Base-by-base conservation (phyloP, 306 rosid species). In the Boehmeria nivea region DNA sequence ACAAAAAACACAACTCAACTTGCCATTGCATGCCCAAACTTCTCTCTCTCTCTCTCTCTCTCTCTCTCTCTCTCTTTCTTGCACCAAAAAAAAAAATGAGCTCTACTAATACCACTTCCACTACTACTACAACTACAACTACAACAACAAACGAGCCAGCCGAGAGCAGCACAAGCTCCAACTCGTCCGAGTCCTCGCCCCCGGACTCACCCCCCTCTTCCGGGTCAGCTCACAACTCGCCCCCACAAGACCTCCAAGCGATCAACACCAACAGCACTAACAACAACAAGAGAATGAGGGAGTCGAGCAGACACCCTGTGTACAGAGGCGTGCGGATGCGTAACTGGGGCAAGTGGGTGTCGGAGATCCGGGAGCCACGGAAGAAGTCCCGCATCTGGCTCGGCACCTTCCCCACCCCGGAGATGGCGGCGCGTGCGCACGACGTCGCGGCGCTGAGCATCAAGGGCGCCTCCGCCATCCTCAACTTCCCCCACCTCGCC, bases 311-410 rank as follows among this genome's bases (percentile, higher is more conserved):
- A 6, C 86, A 78, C 67, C 85, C 96, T 0, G 57, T 75, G 15
- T 93, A 87, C 62, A 65, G 96, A 0, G 99, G 99, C 0, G 99
- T 93, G 1, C 79, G 99, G 0, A 93, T 85, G 99, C 49, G 99
- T 1, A 88, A 68, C 21, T 93, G 99, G 99, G 99, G 99, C 0
- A 93, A 93, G 70, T 93, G 99, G 99, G 99, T 93, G 11, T 93
- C 99, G 0, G 99, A 93, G 78, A 93, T 93, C 59, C 84, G 99
- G 0, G 96, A 93, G 77, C 99, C 99, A 0, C 63, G 88, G 2
- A 93, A 93, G 80, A 93, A 93, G 62, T 93, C 99, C 0, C 86
- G 99, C 60, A 93, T 93, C 81, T 93, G 99, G 99, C 76, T 93
- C 0, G 99, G 99, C 1, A 93, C 99, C 48, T 93, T 85, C 46